Evolutionary conservation across 2,329 filamentous ascomycete species (phyloP).

Genomic region (Fusarium succisae): DNA sequence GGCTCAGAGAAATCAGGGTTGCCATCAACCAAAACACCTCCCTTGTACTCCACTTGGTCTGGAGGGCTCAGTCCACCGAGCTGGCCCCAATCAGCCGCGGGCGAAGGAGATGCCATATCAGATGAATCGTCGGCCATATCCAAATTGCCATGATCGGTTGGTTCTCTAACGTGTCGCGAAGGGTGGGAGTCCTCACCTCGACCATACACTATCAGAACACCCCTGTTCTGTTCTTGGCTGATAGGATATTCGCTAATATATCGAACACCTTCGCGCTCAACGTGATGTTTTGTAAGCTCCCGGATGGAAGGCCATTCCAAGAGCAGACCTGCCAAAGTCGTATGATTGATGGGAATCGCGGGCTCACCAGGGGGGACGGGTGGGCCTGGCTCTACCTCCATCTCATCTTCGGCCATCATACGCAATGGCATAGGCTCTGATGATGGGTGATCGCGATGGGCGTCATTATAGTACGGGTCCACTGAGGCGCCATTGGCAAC

Average conservation of each 20-base stretch:
- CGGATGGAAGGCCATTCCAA: conserved; percentile 76
- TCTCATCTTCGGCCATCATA: conserved; percentile 56
- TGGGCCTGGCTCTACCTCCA: conserved; percentile 62
- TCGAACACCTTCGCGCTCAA: conserved; percentile 60
- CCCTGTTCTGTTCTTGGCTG: conserved; percentile 76
- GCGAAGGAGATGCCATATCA: conserved; percentile 63
- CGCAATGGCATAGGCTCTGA: conserved; percentile 41
- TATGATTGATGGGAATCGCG: conserved; percentile 85
- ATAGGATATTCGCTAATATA: conserved; percentile 79
- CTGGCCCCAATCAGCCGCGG: conserved; percentile 68
- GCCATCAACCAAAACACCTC: conserved; percentile 54
- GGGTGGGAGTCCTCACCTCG: conserved; percentile 78
- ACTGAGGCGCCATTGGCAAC: conserved; percentile 32
- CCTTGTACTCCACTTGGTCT: conserved; percentile 52
- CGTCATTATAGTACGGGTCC: conserved; percentile 38
- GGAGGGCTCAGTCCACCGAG: conserved; percentile 61
- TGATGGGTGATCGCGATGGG: conserved; percentile 42
- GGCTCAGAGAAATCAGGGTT: conserved; percentile 63
- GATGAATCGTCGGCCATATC: conserved; percentile 60
- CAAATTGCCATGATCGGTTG: conserved; percentile 50
- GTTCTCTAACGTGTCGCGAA: conserved; percentile 58
- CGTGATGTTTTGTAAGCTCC: conserved; percentile 65
- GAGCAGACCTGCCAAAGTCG: conserved; percentile 86
- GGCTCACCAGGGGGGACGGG: conserved; percentile 67
- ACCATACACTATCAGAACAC: conserved; percentile 78